Conservation (phyloP, 257 asterid species). For the Solanum clarkiae region DNA sequence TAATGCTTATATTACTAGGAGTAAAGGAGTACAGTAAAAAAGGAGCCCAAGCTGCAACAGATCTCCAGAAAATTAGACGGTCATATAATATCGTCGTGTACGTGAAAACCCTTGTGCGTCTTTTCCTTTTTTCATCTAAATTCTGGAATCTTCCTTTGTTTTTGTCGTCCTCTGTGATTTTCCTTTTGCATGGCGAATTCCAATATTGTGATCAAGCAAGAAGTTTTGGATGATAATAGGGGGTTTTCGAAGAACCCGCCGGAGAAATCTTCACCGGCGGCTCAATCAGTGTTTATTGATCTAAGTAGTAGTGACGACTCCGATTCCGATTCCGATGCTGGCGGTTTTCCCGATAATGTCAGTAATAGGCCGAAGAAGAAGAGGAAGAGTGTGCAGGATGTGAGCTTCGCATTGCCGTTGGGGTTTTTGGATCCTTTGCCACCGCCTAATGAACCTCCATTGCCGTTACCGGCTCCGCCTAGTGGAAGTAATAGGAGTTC, state of each 20-base stretch:
- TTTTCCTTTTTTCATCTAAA: neutral
- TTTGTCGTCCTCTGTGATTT: neutral
- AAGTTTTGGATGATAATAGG: neutral
- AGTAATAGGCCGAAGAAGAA: constrained; percentile 26
- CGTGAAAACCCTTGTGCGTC: neutral
- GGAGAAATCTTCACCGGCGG: neutral
- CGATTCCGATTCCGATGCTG: constrained; percentile 19
- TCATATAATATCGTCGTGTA: neutral
- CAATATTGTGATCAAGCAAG: neutral
- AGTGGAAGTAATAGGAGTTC: neutral
- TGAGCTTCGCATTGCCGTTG: constrained; percentile 36
- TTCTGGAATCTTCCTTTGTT: neutral
- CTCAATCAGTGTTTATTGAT: constrained; percentile 5
- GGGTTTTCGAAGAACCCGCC: neutral
- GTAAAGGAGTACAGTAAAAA: neutral
- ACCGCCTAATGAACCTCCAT: neutral
- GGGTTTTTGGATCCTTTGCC: constrained; percentile 80
- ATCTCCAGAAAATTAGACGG: neutral
- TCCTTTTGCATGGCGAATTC: neutral
- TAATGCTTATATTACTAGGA: neutral
- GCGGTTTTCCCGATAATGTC: neutral
- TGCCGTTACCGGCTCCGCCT: constrained; percentile 18
- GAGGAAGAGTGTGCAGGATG: constrained; percentile 17
- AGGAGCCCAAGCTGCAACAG: neutral
- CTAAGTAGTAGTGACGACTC: constrained; percentile 12